phyloP scores from a whole-genome alignment of 2,329 filamentous ascomycete genomes.

The Exophiala viscosa region DNA sequence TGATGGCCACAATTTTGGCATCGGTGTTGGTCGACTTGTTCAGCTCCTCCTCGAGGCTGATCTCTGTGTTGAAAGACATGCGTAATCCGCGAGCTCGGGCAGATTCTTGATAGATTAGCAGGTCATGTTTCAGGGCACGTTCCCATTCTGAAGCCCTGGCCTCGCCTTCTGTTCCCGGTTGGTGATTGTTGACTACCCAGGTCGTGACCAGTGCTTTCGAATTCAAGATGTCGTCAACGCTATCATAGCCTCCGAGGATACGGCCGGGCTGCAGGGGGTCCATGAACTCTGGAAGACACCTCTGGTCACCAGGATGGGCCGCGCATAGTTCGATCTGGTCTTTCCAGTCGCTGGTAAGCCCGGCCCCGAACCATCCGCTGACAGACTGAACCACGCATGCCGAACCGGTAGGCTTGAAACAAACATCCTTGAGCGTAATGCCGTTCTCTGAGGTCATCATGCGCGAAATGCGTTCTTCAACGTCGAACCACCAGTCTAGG shows the following conservation, averaged over 20 bases:
- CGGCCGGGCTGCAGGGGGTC: slow-evolving; percentile 83
- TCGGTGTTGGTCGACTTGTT: slow-evolving; percentile 99
- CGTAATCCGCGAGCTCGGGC: slow-evolving; percentile 73
- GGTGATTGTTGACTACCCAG: slow-evolving; percentile 88
- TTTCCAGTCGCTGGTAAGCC: slow-evolving; percentile 66
- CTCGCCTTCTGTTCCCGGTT: slow-evolving; percentile 68
- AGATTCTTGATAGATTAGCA: slow-evolving; percentile 76
- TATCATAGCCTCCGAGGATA: slow-evolving; percentile 75
- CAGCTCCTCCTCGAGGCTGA: slow-evolving; percentile 88
- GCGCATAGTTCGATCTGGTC: slow-evolving; percentile 69
- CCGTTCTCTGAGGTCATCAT: slow-evolving; percentile 68
- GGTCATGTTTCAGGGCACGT: slow-evolving; percentile 65
- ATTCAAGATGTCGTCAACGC: slow-evolving; percentile 57
- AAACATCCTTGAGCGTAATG: slow-evolving; percentile 74
- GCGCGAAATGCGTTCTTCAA: slow-evolving; percentile 72
- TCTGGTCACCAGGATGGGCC: slow-evolving; percentile 64
- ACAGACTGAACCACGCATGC: slow-evolving; percentile 91
- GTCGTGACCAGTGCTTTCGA: slow-evolving; percentile 80
- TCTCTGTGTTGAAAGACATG: slow-evolving; percentile 91
- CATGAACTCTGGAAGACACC: slow-evolving; percentile 82
- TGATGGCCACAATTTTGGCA: slow-evolving; percentile 92
- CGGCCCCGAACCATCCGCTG: slow-evolving; percentile 78
- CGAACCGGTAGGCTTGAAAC: slow-evolving; percentile 86
- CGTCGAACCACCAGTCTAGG: slow-evolving; percentile 86
- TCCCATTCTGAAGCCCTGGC: slow-evolving; percentile 86